Base-by-base conservation (phyloP, 1,284 basidiomycete species). In the Porogramme epimiltina region DNA sequence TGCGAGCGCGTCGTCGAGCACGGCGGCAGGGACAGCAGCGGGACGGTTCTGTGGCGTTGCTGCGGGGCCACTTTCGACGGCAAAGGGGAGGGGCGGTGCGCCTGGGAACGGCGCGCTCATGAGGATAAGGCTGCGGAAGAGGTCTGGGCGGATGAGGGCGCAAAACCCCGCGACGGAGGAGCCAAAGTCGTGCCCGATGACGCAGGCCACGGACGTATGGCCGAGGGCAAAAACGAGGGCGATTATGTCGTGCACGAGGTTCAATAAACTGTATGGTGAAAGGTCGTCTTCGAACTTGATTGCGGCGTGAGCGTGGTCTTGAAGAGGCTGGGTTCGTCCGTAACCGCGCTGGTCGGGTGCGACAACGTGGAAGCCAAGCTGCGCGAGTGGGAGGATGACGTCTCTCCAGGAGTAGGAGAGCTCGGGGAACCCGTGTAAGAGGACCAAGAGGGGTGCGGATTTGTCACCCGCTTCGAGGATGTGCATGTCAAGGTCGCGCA, bases 351-450 rank as follows among this genome's bases (percentile, higher is more conserved):
- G 59, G 51, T 74, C 71, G 13, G 71, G 67, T 0, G 69, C 70
- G 37, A 72, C 68, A 46, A 72, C 70, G 37, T 62, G 60, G 56
- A 66, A 73, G 3, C 70, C 70, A 13, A 71, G 70, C 13, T 67
- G 55, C 0, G 79, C 65, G 26, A 85, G 72, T 1, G 82, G 81
- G 1, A 66, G 55, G 33, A 87, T 71, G 26, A 85, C 52, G 52
- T 80, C 79, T 19, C 84, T 74, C 83, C 82, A 85, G 9, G 84
- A 85, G 60, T 80, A 82, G 1, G 81, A 76, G 10, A 86, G 71
- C 60, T 85, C 84, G 11, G 85, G 84, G 62, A 86, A 86, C 34
- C 84, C 85, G 55, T 86, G 84, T 1, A 86, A 66, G 25, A 85
- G 74, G n/a, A 86, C 55, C 50, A 86, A 62, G 13, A 87, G 70